Evolutionary conservation across 768 basidiomycete species (phyloP).

Genomic region (Phallus indusiatus): DNA sequence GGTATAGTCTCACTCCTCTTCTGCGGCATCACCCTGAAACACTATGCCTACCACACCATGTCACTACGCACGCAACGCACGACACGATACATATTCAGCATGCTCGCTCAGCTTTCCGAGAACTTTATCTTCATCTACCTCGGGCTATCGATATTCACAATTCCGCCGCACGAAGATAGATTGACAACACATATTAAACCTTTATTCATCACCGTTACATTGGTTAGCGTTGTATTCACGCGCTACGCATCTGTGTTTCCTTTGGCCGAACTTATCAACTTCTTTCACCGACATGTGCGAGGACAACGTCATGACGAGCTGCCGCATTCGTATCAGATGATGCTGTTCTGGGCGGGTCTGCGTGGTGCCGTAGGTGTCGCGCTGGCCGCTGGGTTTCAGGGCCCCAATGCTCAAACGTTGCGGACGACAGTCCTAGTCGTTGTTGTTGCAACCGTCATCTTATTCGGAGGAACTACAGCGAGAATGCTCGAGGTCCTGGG

Average conservation of each 20-base stretch:
- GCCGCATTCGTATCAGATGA: conserved; percentile 98
- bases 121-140: conserved; percentile 99
- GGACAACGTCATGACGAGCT: conserved; percentile 86
- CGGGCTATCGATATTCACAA: conserved; percentile 93
- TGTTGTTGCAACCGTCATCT: conserved; percentile 86
- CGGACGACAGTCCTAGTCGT: conserved; percentile 92
- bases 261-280: conserved; percentile 88
- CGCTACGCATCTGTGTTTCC: conserved; percentile 96
- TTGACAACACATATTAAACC: conserved; percentile 88
- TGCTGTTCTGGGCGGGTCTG: conserved; percentile 98
- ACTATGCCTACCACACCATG: conserved; percentile 99
- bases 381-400: conserved; percentile 90
- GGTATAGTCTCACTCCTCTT: conserved; percentile 97
- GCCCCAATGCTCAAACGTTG: conserved; percentile 84
- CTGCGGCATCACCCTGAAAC: conserved; percentile 98
- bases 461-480: conserved; percentile 96
- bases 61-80: conserved; percentile 88
- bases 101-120: conserved; percentile 89
- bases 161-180: conserved; percentile 63
- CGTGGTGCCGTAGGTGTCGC: conserved; percentile 97
- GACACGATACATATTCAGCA: conserved; percentile 91
- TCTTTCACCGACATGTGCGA: conserved; percentile 75
- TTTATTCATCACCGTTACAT: conserved; percentile 86
- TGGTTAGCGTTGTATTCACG: conserved; percentile 87
- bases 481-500: conserved; percentile 97